Evolutionary conservation across 306 rosid species (phyloP).

Genomic region (Quercus agrifolia): DNA sequence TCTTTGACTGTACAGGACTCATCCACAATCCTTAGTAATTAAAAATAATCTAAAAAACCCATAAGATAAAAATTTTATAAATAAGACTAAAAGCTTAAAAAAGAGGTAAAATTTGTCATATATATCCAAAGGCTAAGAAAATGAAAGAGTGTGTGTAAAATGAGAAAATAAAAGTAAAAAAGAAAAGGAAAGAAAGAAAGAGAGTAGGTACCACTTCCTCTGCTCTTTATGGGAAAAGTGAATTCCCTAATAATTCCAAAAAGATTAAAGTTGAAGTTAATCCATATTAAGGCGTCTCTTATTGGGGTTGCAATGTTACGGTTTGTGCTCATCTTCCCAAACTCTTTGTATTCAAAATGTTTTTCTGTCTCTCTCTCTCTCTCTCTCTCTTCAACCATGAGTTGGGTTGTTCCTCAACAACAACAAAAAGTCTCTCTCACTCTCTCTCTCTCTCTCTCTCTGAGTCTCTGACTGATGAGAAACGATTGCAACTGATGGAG

Average conservation of each 20-base stretch:
- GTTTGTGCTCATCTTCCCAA: neutral
- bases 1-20: neutral
- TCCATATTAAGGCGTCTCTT: neutral
- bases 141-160: neutral
- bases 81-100: neutral
- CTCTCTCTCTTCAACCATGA: neutral
- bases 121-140: neutral
- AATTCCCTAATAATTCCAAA: neutral
- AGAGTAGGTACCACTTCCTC: neutral
- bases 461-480: neutral
- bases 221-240: neutral
- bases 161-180: neutral
- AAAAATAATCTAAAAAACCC: neutral
- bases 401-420: too few species aligned
- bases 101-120: neutral
- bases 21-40: neutral
- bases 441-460: neutral
- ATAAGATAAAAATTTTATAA: too few species aligned
- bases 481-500: too few species aligned
- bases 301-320: neutral
- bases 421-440: neutral
- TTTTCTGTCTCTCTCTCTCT: too few species aligned
- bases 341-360: neutral
- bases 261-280: neutral
- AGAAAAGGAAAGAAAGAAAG: neutral